Evolutionary conservation across 257 asterid genomes (phyloP).

Genomic region (Rhazya stricta): DNA sequence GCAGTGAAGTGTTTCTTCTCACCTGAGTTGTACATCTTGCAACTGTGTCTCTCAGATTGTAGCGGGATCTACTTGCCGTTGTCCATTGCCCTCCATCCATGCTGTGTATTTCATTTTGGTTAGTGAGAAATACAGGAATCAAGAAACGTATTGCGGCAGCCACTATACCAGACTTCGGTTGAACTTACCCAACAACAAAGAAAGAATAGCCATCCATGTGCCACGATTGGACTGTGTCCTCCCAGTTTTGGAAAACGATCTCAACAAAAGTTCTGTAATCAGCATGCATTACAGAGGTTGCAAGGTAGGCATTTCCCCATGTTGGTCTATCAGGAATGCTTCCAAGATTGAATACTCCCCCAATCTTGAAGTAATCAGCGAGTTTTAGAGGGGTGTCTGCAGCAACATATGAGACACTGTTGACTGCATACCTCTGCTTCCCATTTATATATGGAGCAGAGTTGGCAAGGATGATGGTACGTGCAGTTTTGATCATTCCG

Average conservation of each 20-base stretch:
- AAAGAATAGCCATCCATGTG: conserved; percentile 80
- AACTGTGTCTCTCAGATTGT: conserved; percentile 77
- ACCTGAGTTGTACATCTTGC: conserved; percentile 84
- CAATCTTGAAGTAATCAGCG: conserved; percentile 81
- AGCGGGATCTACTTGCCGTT: conserved; percentile 46
- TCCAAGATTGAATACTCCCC: conserved; percentile 65
- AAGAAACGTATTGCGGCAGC: not conserved
- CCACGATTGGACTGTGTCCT: conserved; percentile 83
- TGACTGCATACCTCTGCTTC: conserved; percentile 82
- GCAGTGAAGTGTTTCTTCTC: not conserved
- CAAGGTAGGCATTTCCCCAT: conserved; percentile 51
- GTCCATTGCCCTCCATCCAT: conserved; percentile 97
- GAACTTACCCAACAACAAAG: conserved; percentile 84
- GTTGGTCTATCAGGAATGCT: conserved; percentile 62
- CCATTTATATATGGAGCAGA: conserved; percentile 76
- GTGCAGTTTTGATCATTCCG: conserved; percentile 71
- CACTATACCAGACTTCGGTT: not conserved
- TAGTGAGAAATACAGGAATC: not conserved
- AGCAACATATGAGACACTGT: conserved; percentile 58
- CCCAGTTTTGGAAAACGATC: conserved; percentile 88
- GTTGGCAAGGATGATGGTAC: conserved; percentile 81
- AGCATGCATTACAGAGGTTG: conserved; percentile 75
- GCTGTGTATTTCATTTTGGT: conserved; percentile 25
- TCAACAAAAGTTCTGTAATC: conserved; percentile 63
- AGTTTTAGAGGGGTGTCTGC: conserved; percentile 83